phyloP scores from a whole-genome alignment of 2,329 filamentous ascomycete species.

The Achaetomium macrosporum region DNA sequence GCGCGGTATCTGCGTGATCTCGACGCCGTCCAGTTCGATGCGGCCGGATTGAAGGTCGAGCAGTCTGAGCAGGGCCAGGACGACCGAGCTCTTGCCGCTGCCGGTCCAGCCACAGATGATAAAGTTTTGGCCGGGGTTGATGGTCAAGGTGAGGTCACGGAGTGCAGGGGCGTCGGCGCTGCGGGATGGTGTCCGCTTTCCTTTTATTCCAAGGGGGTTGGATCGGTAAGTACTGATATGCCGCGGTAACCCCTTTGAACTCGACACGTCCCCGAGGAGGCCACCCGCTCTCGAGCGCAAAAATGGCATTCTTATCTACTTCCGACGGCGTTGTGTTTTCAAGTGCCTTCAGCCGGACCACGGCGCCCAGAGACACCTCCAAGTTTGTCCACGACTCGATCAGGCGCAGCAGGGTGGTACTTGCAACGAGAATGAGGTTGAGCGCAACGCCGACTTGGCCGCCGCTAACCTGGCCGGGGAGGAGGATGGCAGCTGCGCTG shows the following conservation, averaged over 20 bases:
- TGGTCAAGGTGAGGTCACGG: no score
- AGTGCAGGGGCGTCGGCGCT: no score
- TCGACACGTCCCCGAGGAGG: slow-evolving; percentile 26
- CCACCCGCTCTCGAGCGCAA: slow-evolving; percentile 21
- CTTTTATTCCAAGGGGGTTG: no score
- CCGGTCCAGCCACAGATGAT: no score
- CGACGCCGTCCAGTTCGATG: no score
- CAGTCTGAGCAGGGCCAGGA: no score
- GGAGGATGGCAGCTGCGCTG: slow-evolving; percentile 25
- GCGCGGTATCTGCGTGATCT: no score
- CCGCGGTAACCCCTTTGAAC: slow-evolving; percentile 9
- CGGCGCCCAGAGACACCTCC: slow-evolving; percentile 33
- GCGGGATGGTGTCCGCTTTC: no score
- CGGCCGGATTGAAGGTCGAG: no score
- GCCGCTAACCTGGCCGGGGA: slow-evolving; percentile 23
- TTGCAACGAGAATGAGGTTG: slow-evolving; percentile 32
- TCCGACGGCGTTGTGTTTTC: slow-evolving; percentile 16
- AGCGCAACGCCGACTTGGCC: slow-evolving; percentile 33
- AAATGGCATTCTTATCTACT: not conserved
- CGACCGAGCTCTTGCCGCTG: no score
- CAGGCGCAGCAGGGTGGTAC: slow-evolving; percentile 31
- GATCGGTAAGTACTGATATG: no score
- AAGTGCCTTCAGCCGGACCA: slow-evolving; percentile 30
- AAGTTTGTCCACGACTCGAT: slow-evolving; percentile 31
- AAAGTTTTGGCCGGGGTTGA: no score